Conservation (phyloP, 2,329 filamentous ascomycete species). For the Xylariaceae sp. region DNA sequence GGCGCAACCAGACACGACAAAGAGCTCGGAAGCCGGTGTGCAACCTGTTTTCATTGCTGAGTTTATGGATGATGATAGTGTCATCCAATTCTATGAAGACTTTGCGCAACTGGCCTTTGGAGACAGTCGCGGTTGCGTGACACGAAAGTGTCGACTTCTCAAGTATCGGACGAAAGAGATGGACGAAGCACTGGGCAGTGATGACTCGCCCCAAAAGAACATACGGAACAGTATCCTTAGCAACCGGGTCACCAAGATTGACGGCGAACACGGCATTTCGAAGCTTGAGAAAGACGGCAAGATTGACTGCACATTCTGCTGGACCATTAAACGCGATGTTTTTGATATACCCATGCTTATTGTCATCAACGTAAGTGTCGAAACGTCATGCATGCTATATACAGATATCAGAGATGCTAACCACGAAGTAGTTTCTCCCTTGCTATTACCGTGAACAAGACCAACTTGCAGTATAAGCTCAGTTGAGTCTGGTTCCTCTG, state of each 20-base stretch:
- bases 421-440: slow-evolving; percentile 47
- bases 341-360: slow-evolving; percentile 99
- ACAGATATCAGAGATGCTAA: slow-evolving; percentile 8
- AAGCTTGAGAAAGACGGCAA: slow-evolving; percentile 81
- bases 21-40: slow-evolving; percentile 44
- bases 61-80: slow-evolving; percentile 86
- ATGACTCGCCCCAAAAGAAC: slow-evolving; percentile 44
- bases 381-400: not conserved
- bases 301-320: slow-evolving; percentile 92
- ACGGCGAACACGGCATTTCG: slow-evolving; percentile 73
- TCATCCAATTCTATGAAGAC: slow-evolving; percentile 93
- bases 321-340: slow-evolving; percentile 93
- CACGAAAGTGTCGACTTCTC: slow-evolving; percentile 75
- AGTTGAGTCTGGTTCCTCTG: not conserved
- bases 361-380: slow-evolving; percentile 80
- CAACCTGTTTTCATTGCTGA: slow-evolving; percentile 89
- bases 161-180: slow-evolving; percentile 78
- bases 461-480: slow-evolving; percentile 48
- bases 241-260: slow-evolving; percentile 56
- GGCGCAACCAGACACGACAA: slow-evolving; percentile 38
- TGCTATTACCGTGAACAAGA: slow-evolving; percentile 56
- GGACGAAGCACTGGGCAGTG: slow-evolving; percentile 35
- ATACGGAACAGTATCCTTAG: slow-evolving; percentile 48
- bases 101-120: slow-evolving; percentile 90
- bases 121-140: slow-evolving; percentile 79